These are phyloP conservation scores for Biancaea sappan DNA, from an alignment of 306 rosid species.

Conservation along the genomic window DNA sequence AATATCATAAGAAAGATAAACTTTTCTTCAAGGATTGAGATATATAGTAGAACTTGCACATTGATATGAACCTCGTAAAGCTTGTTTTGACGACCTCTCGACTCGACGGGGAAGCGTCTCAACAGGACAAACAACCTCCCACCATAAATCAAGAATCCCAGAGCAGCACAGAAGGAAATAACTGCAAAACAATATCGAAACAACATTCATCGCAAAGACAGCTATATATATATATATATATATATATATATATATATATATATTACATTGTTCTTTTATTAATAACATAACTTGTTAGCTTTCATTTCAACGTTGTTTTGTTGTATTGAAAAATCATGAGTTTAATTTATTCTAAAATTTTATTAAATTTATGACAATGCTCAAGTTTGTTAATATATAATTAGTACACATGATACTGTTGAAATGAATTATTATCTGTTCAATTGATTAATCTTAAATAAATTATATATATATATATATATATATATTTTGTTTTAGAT, in stretches of 20 bases:
- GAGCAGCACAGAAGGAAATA: slow-evolving; percentile 65
- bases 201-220: slow-evolving; percentile 24
- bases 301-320: too few species aligned
- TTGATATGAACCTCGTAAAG: slow-evolving; percentile 66
- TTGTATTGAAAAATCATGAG: too few species aligned
- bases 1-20: slow-evolving; percentile 10
- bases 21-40: slow-evolving; percentile 15
- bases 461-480: too few species aligned
- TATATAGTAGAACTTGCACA: not conserved
- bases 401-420: too few species aligned
- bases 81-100: slow-evolving; percentile 80
- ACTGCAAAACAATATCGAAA: slow-evolving; percentile 52
- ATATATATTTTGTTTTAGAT: too few species aligned
- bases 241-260: too few species aligned
- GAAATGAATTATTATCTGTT: too few species aligned
- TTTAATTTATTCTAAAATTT: too few species aligned
- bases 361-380: too few species aligned
- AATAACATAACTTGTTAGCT: too few species aligned
- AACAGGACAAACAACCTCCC: slow-evolving; percentile 80
- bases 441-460: too few species aligned
- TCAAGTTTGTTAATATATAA: too few species aligned
- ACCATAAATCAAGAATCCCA: slow-evolving; percentile 78
- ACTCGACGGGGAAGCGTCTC: slow-evolving; percentile 79
- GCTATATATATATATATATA: not conserved
- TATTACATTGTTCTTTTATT: not conserved